Evolutionary conservation across 805 yeast species (phyloP).

Genomic region (Tetrapisispora phaffii): DNA sequence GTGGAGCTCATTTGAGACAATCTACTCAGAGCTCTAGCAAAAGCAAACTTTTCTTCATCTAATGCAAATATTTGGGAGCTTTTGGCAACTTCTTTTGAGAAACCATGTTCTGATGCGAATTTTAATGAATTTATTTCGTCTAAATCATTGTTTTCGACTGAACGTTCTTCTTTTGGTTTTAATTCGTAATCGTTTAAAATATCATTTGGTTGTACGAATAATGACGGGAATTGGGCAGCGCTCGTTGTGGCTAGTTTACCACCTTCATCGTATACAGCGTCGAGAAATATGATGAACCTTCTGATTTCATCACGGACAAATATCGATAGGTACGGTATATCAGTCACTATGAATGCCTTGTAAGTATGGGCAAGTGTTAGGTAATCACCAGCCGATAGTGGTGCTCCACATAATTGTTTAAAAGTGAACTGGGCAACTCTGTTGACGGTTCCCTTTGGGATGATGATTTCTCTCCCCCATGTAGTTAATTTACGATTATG

Average conservation of each 20-base stretch:
- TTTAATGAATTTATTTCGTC: conserved; percentile 42
- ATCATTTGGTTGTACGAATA: conserved; percentile 76
- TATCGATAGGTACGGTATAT: conserved; percentile 76
- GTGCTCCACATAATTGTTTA: conserved; percentile 74
- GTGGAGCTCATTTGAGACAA: conserved; percentile 88
- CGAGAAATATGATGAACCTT: conserved; percentile 87
- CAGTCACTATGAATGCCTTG: conserved; percentile 77
- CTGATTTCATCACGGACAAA: conserved; percentile 76
- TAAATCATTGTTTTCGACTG: conserved; percentile 17
- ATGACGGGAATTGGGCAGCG: conserved; percentile 71
- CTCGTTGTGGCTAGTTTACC: conserved; percentile 83
- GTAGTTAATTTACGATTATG: conserved; percentile 39
- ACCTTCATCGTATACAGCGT: conserved; percentile 89
- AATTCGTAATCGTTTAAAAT: conserved; percentile 32
- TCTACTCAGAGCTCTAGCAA: conserved; percentile 88
- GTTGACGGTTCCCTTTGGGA: conserved; percentile 70
- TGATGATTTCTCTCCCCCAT: conserved; percentile 79
- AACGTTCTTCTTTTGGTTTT: conserved; percentile 7
- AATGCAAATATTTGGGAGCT: conserved; percentile 71
- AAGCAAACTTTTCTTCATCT: conserved; percentile 94
- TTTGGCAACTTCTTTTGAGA: conserved; percentile 59
- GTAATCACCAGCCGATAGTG: conserved; percentile 91
- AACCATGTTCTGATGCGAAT: conserved; percentile 51
- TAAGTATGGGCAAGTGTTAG: conserved; percentile 69
- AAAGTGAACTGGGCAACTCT: conserved; percentile 86